Conservation (phyloP, 306 rosid genomes). For the Quercus gilva region DNA sequence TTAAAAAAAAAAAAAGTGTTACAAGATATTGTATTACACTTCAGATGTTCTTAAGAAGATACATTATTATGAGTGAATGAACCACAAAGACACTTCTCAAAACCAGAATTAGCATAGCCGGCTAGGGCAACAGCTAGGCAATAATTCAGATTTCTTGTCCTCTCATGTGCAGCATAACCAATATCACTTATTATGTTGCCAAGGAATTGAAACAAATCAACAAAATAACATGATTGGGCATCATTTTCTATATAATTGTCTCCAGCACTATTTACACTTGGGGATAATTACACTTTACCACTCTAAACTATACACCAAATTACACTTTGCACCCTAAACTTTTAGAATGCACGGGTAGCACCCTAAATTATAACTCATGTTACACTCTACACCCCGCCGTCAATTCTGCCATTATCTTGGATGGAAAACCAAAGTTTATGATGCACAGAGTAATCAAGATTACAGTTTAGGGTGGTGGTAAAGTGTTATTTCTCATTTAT, state of each 20-base stretch:
- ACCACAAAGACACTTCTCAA: not conserved
- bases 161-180: not conserved
- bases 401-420: too few relatives aligned
- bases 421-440: too few relatives aligned
- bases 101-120: not conserved
- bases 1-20: too few relatives aligned
- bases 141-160: not conserved
- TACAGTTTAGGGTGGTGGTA: too few relatives aligned
- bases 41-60: not conserved
- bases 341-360: too few relatives aligned
- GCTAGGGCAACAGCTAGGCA: not conserved
- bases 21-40: not conserved
- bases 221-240: not conserved
- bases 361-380: too few relatives aligned
- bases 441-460: too few relatives aligned
- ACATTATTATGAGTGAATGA: not conserved
- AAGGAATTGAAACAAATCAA: not conserved
- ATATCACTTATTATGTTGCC: not conserved
- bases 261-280: not conserved
- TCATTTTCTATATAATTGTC: not conserved
- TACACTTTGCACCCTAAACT: too few relatives aligned
- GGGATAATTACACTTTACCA: too few relatives aligned
- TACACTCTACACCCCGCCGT: accelerated
- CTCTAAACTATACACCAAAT: too few relatives aligned
- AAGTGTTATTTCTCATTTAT: too few relatives aligned